Conservation (phyloP, 371 early-diverging fungal genomes). For the Parasitella parasitica region DNA sequence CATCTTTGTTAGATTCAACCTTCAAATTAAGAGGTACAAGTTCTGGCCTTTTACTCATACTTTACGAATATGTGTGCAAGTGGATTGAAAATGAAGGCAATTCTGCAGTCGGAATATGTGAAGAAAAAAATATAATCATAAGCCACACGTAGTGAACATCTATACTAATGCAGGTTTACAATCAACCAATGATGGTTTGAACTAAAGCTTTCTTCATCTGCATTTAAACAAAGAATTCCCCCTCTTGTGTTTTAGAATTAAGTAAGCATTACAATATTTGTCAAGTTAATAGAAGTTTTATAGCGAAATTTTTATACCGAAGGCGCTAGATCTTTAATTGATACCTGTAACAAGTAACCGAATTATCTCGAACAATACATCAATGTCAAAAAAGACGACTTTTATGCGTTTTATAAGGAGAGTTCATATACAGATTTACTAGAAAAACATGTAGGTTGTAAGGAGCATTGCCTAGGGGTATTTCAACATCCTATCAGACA, state of each 20-base stretch:
- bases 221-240: background rate
- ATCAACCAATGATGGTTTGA: background rate
- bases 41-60: slow-evolving; percentile 30
- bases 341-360: too few relatives aligned
- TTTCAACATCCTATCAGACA: background rate
- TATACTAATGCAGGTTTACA: background rate
- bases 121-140: slow-evolving; percentile 5
- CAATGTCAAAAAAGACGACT: too few relatives aligned
- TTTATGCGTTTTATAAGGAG: too few relatives aligned
- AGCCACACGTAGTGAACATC: background rate
- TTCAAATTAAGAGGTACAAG: slow-evolving; percentile 43
- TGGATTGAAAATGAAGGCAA: background rate
- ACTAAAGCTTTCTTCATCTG: background rate
- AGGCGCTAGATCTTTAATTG: too few relatives aligned
- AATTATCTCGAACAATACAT: too few relatives aligned
- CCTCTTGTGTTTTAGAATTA: background rate
- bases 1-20: slow-evolving; percentile 30
- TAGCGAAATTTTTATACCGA: too few relatives aligned
- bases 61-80: background rate
- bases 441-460: too few relatives aligned
- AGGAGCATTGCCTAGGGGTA: too few relatives aligned
- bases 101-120: background rate
- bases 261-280: background rate
- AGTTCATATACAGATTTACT: too few relatives aligned
- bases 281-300: too few relatives aligned